phyloP scores from a whole-genome alignment of 2,329 filamentous ascomycete species.

The Beauveria scarabaeidicola region DNA sequence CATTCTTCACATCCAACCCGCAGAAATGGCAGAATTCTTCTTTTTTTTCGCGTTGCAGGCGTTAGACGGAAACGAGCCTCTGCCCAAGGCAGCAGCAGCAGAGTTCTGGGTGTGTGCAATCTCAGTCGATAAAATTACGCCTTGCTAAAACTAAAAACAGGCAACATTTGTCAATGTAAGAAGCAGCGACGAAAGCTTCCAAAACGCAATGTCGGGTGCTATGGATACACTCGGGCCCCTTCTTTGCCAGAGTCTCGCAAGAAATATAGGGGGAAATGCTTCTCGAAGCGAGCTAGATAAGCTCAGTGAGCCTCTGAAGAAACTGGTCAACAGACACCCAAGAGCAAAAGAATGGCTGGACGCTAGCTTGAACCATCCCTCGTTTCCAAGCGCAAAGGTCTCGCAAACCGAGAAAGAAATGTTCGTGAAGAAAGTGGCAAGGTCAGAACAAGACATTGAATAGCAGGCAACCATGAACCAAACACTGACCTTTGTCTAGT shows the following conservation, averaged over 20 bases:
- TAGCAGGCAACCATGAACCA: not conserved
- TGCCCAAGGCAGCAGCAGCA: constrained; percentile 66
- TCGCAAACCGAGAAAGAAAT: constrained; percentile 48
- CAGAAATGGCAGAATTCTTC: constrained; percentile 52
- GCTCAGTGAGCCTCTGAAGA: constrained; percentile 62
- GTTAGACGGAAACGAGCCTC: constrained; percentile 60
- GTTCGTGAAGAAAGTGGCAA: constrained; percentile 59
- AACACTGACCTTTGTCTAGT: constrained; percentile 27
- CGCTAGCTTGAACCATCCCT: constrained; percentile 43
- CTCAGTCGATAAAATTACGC: not conserved
- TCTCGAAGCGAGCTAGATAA: constrained; percentile 65
- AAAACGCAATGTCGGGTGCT: constrained; percentile 35
- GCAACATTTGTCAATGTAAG: constrained; percentile 11
- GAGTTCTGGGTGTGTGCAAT: constrained; percentile 60
- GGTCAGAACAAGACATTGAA: constrained; percentile 30
- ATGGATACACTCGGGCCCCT: constrained; percentile 53
- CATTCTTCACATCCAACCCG: constrained; percentile 49
- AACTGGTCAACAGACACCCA: constrained; percentile 49
- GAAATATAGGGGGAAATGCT: constrained; percentile 60
- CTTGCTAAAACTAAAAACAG: constrained; percentile 1
- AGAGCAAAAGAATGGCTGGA: constrained; percentile 55
- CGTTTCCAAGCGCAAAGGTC: constrained; percentile 53
- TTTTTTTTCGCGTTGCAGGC: constrained; percentile 66
- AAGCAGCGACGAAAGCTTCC: not conserved
- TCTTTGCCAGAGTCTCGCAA: constrained; percentile 50